Conservation (phyloP, 1,284 basidiomycete genomes). For the Neotropicomus parvogracilis region DNA sequence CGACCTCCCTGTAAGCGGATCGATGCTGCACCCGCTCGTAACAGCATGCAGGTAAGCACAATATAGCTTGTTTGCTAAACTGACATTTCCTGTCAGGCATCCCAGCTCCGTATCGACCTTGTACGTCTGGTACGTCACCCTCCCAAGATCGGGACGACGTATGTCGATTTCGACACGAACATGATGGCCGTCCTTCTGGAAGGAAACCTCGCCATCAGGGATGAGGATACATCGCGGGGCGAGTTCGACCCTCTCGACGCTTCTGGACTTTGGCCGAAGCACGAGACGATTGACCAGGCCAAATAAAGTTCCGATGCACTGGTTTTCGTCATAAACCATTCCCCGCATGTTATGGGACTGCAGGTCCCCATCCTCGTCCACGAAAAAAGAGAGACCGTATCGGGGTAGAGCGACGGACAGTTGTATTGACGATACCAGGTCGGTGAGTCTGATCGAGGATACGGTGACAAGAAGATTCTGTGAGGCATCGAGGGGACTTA, state of each 20-base stretch:
- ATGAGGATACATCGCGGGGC: slow-evolving; percentile 36
- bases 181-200: slow-evolving; percentile 28
- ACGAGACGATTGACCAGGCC: slow-evolving; percentile 39
- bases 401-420: neutral
- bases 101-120: slow-evolving; percentile 38
- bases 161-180: slow-evolving; percentile 25
- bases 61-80: slow-evolving; percentile 37
- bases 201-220: slow-evolving; percentile 35
- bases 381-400: neutral
- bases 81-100: slow-evolving; percentile 34
- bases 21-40: slow-evolving; percentile 39
- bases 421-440: neutral
- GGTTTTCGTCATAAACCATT: slow-evolving; percentile 26
- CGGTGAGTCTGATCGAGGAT: neutral
- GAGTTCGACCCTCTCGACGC: neutral
- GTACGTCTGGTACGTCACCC: slow-evolving; percentile 37
- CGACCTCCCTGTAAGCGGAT: slow-evolving; percentile 43
- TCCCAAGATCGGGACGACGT: neutral
- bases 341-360: slow-evolving; percentile 27
- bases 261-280: slow-evolving; percentile 28
- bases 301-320: slow-evolving; percentile 25
- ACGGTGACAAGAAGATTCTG: neutral
- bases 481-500: neutral
- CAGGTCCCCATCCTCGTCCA: slow-evolving; percentile 18
- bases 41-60: slow-evolving; percentile 45